phyloP scores from a whole-genome alignment of 768 basidiomycete genomes.

The Pleurotus ostreatus region DNA sequence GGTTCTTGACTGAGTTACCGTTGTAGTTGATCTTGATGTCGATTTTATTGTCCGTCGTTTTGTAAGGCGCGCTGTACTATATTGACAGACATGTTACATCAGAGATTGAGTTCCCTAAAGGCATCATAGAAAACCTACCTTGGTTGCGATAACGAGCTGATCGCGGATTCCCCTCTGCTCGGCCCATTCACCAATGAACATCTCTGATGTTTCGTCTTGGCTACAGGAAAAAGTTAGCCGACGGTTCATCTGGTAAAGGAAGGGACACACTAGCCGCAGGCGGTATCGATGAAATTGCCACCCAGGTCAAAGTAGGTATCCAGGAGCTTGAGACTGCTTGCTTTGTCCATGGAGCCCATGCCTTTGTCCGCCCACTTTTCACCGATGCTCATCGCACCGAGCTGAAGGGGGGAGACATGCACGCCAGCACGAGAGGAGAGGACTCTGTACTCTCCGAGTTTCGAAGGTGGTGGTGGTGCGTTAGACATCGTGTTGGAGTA shows the following conservation, averaged over 20 bases:
- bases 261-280: conserved; percentile 30
- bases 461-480: too few species aligned
- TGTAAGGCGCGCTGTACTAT: background rate
- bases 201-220: conserved; percentile 37
- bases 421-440: conserved; percentile 25
- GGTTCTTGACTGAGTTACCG: conserved; percentile 40
- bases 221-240: conserved; percentile 12
- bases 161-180: conserved; percentile 35
- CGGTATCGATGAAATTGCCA: conserved; percentile 42
- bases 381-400: conserved; percentile 33
- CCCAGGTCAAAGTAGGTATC: conserved; percentile 34
- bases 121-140: conserved; percentile 14
- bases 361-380: conserved; percentile 22
- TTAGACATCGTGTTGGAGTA: too few species aligned
- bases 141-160: conserved; percentile 42
- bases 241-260: background rate
- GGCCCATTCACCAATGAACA: conserved; percentile 47
- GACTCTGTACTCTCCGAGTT: too few species aligned
- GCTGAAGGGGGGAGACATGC: conserved; percentile 31
- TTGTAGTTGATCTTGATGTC: conserved; percentile 21
- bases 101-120: background rate
- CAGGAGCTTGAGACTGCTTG: conserved; percentile 32
- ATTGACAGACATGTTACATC: background rate
- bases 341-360: conserved; percentile 31
- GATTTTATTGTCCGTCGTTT: background rate